These are phyloP conservation scores for Manihot esculenta DNA, from an alignment of 441 rosid genomes.

Conservation along the genomic window DNA sequence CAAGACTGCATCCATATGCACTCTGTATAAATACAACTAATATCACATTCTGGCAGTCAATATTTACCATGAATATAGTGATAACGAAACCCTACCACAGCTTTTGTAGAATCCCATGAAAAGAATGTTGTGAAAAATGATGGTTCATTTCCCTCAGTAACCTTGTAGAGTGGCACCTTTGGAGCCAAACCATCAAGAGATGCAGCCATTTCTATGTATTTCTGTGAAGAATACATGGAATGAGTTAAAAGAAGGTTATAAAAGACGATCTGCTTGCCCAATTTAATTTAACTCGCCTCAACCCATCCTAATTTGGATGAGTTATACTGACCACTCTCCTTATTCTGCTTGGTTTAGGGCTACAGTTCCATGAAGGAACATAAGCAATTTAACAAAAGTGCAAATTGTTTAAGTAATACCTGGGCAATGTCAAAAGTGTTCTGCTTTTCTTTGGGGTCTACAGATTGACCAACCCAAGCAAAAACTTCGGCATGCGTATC, in stretches of 20 bases:
- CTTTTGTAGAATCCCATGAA: conserved; percentile 82
- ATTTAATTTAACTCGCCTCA: background rate
- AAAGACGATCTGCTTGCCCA: conserved; percentile 5
- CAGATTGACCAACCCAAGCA: conserved; percentile 96
- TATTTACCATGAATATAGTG: conserved; percentile 9
- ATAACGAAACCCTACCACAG: conserved; percentile 49
- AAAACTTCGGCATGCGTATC: conserved; percentile 97
- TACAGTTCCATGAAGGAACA: background rate
- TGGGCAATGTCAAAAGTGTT: conserved; percentile 88
- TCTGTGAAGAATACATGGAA: conserved; percentile 48
- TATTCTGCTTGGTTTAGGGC: background rate
- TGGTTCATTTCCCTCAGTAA: conserved; percentile 96
- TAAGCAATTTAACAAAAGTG: background rate
- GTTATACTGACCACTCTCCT: background rate
- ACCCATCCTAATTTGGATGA: background rate
- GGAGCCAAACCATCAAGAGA: conserved; percentile 80
- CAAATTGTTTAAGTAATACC: conserved; percentile 43
- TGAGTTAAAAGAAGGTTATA: conserved; percentile 22
- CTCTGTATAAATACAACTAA: background rate
- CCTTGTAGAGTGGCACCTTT: conserved; percentile 82
- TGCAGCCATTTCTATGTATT: conserved; percentile 72
- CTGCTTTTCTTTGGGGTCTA: conserved; percentile 86
- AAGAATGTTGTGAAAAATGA: conserved; percentile 91
- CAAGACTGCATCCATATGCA: background rate
- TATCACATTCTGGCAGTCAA: background rate